These are phyloP conservation scores for Nyssa sinensis DNA, from an alignment of 148 eudicot genomes.

Conservation along the genomic window DNA sequence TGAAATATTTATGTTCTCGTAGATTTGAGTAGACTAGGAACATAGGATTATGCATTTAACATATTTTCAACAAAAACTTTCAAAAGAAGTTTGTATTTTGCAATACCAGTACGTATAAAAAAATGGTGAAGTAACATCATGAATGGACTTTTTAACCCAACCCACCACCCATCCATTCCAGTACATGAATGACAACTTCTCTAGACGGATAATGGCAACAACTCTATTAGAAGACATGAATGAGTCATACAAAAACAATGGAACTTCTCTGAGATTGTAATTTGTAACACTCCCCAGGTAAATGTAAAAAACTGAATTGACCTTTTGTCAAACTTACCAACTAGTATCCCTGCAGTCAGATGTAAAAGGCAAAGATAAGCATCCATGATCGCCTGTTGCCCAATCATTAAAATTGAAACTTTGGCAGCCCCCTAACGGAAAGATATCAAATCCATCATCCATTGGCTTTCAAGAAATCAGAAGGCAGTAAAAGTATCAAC, in stretches of 20 bases:
- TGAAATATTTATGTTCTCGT: neutral
- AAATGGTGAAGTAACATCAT: neutral
- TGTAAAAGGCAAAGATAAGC: slow-evolving; percentile 98
- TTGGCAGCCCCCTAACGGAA: slow-evolving; percentile 92
- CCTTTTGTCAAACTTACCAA: no score
- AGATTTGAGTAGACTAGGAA: neutral
- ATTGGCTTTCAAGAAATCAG: neutral
- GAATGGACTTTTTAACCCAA: neutral
- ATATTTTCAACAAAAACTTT: neutral
- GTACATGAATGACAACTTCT: neutral
- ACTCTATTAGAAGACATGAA: no score
- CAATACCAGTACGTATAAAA: neutral
- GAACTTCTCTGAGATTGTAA: neutral
- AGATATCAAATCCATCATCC: slow-evolving; percentile 2
- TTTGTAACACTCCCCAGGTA: no score
- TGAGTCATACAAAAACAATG: no score
- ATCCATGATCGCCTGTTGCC: slow-evolving; percentile 98
- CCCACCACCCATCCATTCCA: neutral
- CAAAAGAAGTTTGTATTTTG: slow-evolving; percentile 6
- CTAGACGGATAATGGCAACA: no score
- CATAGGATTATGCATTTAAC: neutral
- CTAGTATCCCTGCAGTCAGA: slow-evolving; percentile 93
- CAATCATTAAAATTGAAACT: slow-evolving; percentile 91
- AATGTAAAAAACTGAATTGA: slow-evolving; percentile 2
- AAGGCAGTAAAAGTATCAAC: neutral